A percentile compares a stretch with the other conserved stretches of the same genome.
Evolutionary conservation across 2,329 filamentous ascomycete genomes (phyloP).

Genomic region (Ophiostoma sp.): DNA sequence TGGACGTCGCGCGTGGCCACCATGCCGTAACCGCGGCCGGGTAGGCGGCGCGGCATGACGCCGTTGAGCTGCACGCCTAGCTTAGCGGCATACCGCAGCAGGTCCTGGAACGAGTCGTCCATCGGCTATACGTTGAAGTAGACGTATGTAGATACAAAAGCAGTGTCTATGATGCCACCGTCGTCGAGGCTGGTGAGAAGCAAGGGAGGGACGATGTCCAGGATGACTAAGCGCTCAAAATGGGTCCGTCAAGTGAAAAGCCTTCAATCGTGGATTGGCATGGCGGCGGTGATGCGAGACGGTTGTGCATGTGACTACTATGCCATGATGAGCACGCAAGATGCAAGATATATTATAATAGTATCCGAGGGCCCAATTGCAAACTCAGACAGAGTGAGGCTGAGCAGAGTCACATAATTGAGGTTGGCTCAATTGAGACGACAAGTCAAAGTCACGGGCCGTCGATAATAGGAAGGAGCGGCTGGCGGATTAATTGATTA

Average conservation of each 20-base stretch:
- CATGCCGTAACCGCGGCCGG: constrained; percentile 72
- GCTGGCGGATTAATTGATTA: background rate
- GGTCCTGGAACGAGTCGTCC: constrained; percentile 23
- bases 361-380: no score
- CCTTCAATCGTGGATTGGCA: background rate
- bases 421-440: background rate
- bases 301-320: background rate
- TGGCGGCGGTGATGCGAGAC: background rate
- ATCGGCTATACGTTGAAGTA: constrained; percentile 5
- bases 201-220: background rate
- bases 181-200: background rate
- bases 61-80: constrained; percentile 63
- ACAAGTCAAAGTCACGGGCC: background rate
- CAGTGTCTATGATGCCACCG: background rate
- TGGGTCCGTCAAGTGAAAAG: background rate
- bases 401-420: background rate
- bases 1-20: constrained; percentile 62
- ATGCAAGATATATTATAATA: background rate
- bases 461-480: background rate
- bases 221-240: constrained; percentile 1
- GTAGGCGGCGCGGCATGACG: constrained; percentile 61
- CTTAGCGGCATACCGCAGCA: constrained; percentile 53
- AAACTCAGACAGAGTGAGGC: background rate
- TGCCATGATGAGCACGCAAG: background rate
- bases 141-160: background rate